A percentile compares a stretch with the other conserved stretches of the same genome.
Conservation (phyloP, 306 rosid species). For the Potentilla sterilis region DNA sequence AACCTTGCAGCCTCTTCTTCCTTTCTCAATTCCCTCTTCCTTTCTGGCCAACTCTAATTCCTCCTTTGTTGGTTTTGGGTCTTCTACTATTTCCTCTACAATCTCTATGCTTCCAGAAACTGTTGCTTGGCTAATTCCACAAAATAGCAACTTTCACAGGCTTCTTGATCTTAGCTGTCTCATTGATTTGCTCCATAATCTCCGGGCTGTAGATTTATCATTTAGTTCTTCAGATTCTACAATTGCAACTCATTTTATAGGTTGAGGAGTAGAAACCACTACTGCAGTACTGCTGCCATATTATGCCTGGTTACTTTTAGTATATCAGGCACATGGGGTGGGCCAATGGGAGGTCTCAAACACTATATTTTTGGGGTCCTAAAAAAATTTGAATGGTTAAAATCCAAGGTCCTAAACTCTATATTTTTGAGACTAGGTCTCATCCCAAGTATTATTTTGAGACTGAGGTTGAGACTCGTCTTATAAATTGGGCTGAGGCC, state of each 20-base stretch:
- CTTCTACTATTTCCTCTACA: constrained; percentile 37
- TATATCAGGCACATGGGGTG: constrained; percentile 48
- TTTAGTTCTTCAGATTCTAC: constrained; percentile 36
- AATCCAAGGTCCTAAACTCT: too few relatives aligned
- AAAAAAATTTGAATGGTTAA: too few relatives aligned
- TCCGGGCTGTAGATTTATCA: constrained; percentile 32
- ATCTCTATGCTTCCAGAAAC: constrained; percentile 44
- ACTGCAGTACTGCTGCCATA: constrained; percentile 25
- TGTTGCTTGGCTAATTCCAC: constrained; percentile 29
- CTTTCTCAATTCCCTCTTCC: too few relatives aligned
- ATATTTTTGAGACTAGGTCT: too few relatives aligned
- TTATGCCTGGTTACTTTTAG: constrained; percentile 38
- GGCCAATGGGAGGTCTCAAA: too few relatives aligned
- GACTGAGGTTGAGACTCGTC: too few relatives aligned
- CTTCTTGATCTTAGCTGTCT: constrained; percentile 31
- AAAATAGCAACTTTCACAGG: constrained; percentile 36
- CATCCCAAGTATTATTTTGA: too few relatives aligned
- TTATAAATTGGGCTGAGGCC: too few relatives aligned
- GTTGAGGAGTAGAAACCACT: constrained; percentile 37
- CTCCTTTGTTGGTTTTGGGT: constrained; percentile 54
- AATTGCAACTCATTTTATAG: constrained; percentile 35
- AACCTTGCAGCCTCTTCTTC: constrained; percentile 59
- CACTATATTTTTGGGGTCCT: too few relatives aligned
- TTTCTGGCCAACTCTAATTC: constrained; percentile 62
- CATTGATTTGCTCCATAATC: constrained; percentile 36